Conservation (phyloP, 345 rosid genomes). For the Aegle marmelos region DNA sequence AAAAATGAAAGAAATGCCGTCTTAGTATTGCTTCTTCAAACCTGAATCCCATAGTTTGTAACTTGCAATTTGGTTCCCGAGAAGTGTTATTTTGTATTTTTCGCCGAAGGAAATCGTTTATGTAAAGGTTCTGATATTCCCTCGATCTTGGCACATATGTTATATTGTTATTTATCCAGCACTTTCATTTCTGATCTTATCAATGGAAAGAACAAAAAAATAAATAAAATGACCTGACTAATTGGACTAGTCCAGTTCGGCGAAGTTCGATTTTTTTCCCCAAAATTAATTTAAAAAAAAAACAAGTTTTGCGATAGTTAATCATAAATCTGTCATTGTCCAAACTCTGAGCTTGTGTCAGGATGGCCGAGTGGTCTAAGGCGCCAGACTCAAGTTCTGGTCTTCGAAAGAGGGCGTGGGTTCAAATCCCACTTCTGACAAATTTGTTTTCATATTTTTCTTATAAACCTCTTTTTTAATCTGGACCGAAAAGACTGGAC, state of each 20-base stretch:
- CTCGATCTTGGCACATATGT: neutral
- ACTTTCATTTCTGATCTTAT: neutral
- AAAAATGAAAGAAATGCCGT: neutral
- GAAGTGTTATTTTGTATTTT: neutral
- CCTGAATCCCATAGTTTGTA: neutral
- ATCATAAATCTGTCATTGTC: too few relatives aligned
- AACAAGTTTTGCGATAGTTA: too few relatives aligned
- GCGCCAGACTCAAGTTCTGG: slow-evolving; percentile 87
- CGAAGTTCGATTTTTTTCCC: neutral
- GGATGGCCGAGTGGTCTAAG: slow-evolving; percentile 90
- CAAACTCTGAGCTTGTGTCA: too few relatives aligned
- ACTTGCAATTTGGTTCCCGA: neutral
- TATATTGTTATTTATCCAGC: neutral
- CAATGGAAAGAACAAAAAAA: neutral
- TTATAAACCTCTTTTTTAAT: too few relatives aligned
- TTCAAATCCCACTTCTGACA: slow-evolving; percentile 19
- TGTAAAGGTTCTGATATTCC: neutral
- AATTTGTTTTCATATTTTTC: too few relatives aligned
- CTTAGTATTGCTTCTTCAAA: neutral
- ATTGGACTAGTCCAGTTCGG: neutral
- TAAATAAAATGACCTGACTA: neutral
- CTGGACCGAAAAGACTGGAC: too few relatives aligned
- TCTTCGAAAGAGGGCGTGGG: slow-evolving; percentile 45
- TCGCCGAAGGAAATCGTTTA: neutral
- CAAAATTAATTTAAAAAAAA: too few relatives aligned